Conservation (phyloP, 371 early-diverging fungal genomes). For the Cladochytrium tenue region DNA sequence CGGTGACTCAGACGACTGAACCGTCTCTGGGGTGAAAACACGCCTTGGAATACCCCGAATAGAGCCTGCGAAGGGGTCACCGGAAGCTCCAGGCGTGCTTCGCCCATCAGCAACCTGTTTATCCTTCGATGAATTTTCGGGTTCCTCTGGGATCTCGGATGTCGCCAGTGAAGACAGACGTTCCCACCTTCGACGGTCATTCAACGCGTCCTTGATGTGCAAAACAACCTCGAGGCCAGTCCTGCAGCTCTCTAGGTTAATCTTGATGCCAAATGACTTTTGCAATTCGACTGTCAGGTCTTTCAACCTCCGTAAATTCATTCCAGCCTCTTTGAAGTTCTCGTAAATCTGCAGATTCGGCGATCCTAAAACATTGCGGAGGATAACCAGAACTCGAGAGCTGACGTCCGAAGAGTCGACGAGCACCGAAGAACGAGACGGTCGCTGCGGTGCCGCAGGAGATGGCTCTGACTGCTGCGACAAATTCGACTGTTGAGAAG, state of each 20-base stretch:
- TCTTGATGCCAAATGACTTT: background rate
- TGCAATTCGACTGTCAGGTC: background rate
- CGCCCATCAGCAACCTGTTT: background rate
- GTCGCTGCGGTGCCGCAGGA: background rate
- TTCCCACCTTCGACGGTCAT: background rate
- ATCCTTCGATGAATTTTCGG: too few species aligned
- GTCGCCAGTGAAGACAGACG: background rate
- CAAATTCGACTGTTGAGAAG: too few species aligned
- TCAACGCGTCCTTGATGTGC: background rate
- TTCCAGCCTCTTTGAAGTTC: background rate
- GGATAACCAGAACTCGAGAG: background rate
- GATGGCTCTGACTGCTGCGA: too few species aligned
- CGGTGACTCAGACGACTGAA: background rate
- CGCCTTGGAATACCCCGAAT: too few species aligned
- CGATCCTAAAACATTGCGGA: background rate
- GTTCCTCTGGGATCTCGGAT: background rate
- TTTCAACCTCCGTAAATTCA: background rate
- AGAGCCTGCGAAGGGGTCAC: too few species aligned
- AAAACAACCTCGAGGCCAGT: background rate
- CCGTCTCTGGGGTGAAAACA: background rate
- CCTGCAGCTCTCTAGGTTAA: background rate
- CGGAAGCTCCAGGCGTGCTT: background rate
- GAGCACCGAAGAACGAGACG: background rate
- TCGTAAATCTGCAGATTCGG: background rate
- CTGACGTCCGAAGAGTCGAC: background rate